Conservation (phyloP, 768 basidiomycete species). For the Lepiota subincarnata region DNA sequence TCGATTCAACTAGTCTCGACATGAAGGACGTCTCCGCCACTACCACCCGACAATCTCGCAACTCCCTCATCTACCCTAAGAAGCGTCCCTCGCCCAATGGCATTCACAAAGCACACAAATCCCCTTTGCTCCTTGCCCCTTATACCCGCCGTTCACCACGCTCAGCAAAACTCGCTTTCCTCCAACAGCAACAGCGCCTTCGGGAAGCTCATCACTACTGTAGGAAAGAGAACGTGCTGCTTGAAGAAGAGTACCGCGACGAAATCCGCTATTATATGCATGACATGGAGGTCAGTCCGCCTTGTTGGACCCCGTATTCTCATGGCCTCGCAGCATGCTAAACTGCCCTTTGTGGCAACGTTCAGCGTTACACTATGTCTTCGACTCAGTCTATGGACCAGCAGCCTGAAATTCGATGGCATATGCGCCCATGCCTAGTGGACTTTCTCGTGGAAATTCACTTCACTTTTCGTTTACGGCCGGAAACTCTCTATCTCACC, state of each 20-base stretch:
- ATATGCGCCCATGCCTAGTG: constrained; percentile 98
- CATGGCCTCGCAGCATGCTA: constrained; percentile 6
- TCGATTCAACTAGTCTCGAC: constrained; percentile 41
- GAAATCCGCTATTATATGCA: constrained; percentile 95
- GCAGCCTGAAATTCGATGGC: constrained; percentile 98
- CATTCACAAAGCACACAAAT: constrained; percentile 63
- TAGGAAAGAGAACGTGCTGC: constrained; percentile 67
- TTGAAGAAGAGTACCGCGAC: constrained; percentile 94
- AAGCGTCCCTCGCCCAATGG: constrained; percentile 83
- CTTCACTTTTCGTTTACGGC: constrained; percentile 94
- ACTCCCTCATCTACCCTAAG: constrained; percentile 70
- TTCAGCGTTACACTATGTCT: constrained; percentile 79
- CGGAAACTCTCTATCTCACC: constrained; percentile 97
- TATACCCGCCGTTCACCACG: constrained; percentile 62
- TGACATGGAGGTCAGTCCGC: constrained; percentile 88
- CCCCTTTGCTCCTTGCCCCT: constrained; percentile 47
- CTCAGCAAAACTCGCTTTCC: constrained; percentile 53
- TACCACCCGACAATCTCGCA: constrained; percentile 57
- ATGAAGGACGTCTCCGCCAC: constrained; percentile 77
- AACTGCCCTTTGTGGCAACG: constrained; percentile 13
- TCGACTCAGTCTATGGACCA: constrained; percentile 97
- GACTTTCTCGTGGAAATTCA: constrained; percentile 99
- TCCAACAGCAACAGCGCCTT: constrained; percentile 58
- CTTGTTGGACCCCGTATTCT: constrained; percentile 13
- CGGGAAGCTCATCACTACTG: constrained; percentile 66